Evolutionary conservation across 2,329 filamentous ascomycete genomes (phyloP).

Genomic region (Ophiosphaerella narmari): DNA sequence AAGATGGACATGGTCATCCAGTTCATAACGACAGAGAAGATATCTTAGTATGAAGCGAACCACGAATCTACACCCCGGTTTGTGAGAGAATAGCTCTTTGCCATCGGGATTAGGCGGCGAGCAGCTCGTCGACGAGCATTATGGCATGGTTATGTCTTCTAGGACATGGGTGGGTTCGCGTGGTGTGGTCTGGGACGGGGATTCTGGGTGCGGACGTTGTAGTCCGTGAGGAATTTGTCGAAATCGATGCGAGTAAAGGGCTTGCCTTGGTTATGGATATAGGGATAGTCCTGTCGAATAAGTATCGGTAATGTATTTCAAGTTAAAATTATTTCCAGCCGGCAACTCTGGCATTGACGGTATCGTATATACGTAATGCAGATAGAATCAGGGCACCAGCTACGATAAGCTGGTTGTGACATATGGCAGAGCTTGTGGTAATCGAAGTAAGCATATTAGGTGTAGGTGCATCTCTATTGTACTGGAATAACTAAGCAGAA

Average conservation of each 20-base stretch:
- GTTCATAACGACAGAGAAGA: neutral
- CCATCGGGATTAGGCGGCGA: slow-evolving; percentile 19
- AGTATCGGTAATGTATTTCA: neutral
- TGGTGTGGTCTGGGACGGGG: too few species aligned
- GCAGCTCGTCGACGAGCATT: slow-evolving; percentile 61
- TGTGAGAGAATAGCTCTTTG: slow-evolving; percentile 25
- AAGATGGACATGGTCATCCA: neutral
- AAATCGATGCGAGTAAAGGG: slow-evolving; percentile 68
- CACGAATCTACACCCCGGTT: slow-evolving; percentile 12
- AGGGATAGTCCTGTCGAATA: too few species aligned
- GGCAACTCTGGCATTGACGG: too few species aligned
- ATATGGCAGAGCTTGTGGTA: too few species aligned
- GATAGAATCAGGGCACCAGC: too few species aligned
- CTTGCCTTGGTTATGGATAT: slow-evolving; percentile 54
- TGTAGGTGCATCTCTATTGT: too few species aligned
- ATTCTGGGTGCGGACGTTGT: slow-evolving; percentile 51
- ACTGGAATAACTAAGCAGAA: too few species aligned
- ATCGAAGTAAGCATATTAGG: too few species aligned
- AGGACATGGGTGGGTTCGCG: slow-evolving; percentile 48
- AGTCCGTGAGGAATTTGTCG: slow-evolving; percentile 70
- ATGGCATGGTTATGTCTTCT: slow-evolving; percentile 68
- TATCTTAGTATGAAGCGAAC: neutral
- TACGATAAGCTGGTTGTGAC: too few species aligned
- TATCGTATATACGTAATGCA: too few species aligned
- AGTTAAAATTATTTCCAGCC: neutral